Evolutionary conservation across 805 yeast genomes (phyloP).

Genomic region (Saccharomyces kudriavzevii): DNA sequence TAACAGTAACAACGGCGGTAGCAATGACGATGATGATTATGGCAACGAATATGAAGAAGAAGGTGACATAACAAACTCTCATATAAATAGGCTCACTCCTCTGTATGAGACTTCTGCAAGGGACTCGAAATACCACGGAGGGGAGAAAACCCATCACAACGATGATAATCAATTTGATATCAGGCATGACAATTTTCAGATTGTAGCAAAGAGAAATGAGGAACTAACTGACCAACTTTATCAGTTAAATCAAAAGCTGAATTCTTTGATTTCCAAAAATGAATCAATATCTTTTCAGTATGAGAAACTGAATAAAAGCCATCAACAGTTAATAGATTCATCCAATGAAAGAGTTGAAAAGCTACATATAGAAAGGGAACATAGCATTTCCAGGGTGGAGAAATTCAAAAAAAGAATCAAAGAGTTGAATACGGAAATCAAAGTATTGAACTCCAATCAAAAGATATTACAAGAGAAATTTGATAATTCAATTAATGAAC

Average conservation of each 20-base stretch:
- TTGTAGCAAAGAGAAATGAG: constrained; percentile 16
- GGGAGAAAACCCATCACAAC: not conserved
- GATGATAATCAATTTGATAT: not conserved
- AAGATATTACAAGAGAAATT: constrained; percentile 22
- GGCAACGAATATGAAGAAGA: constrained; percentile 14
- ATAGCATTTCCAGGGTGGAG: constrained; percentile 7
- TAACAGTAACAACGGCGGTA: not conserved
- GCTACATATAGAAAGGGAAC: constrained; percentile 8
- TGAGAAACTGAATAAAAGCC: constrained; percentile 4
- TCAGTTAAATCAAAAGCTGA: constrained; percentile 13
- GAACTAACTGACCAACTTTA: constrained; percentile 16
- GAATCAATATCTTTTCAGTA: constrained; percentile 10
- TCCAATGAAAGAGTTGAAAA: constrained; percentile 3
- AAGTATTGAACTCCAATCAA: constrained; percentile 24
- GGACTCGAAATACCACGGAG: not conserved
- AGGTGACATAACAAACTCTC: not conserved
- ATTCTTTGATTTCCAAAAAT: constrained; percentile 10
- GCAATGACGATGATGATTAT: constrained; percentile 6
- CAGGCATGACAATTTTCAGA: constrained; percentile 5
- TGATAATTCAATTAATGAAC: constrained; percentile 13
- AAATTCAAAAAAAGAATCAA: constrained; percentile 13
- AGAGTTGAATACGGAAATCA: constrained; percentile 21
- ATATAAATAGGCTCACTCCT: not conserved
- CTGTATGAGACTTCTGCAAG: not conserved
- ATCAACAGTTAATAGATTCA: constrained; percentile 7